Evolutionary conservation across 768 basidiomycete genomes (phyloP).

Genomic region (Suillus discolor): DNA sequence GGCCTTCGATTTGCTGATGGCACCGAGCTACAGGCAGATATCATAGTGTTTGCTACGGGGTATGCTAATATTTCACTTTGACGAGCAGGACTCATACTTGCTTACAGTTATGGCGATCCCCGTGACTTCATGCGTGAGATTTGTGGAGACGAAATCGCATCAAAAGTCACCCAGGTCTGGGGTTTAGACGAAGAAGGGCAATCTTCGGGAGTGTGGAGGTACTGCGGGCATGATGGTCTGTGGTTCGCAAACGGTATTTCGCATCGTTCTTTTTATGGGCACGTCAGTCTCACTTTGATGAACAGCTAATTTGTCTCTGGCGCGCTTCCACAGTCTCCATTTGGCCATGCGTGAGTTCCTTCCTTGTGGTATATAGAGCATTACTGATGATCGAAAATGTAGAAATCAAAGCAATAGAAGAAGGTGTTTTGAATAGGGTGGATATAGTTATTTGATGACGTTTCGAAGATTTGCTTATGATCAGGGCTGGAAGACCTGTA

Average conservation of each 20-base stretch:
- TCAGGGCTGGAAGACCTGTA: neutral
- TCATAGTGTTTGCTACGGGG: slow-evolving; percentile 36
- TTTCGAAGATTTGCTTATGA: neutral
- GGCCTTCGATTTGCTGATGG: slow-evolving; percentile 34
- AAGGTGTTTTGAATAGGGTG: slow-evolving; percentile 20
- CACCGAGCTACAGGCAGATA: slow-evolving; percentile 33
- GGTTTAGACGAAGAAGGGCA: slow-evolving; percentile 67
- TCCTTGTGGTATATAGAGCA: neutral
- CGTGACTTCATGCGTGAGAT: slow-evolving; percentile 42
- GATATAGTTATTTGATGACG: slow-evolving; percentile 4
- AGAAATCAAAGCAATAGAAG: slow-evolving; percentile 35
- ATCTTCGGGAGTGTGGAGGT: slow-evolving; percentile 40
- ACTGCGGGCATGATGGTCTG: slow-evolving; percentile 38
- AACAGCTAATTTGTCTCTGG: slow-evolving; percentile 25
- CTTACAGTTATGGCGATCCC: slow-evolving; percentile 49
- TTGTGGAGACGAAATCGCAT: slow-evolving; percentile 47
- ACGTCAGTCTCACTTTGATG: neutral
- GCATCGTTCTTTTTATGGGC: neutral
- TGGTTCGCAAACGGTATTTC: slow-evolving; percentile 30
- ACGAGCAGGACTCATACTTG: neutral
- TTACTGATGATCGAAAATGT: slow-evolving; percentile 4
- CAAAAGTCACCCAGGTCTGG: slow-evolving; percentile 57
- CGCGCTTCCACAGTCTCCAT: slow-evolving; percentile 34
- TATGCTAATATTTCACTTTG: slow-evolving; percentile 7
- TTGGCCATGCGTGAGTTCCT: slow-evolving; percentile 31